Conservation (phyloP, 2,329 filamentous ascomycete species). For the Pseudogymnoascus sp. region DNA sequence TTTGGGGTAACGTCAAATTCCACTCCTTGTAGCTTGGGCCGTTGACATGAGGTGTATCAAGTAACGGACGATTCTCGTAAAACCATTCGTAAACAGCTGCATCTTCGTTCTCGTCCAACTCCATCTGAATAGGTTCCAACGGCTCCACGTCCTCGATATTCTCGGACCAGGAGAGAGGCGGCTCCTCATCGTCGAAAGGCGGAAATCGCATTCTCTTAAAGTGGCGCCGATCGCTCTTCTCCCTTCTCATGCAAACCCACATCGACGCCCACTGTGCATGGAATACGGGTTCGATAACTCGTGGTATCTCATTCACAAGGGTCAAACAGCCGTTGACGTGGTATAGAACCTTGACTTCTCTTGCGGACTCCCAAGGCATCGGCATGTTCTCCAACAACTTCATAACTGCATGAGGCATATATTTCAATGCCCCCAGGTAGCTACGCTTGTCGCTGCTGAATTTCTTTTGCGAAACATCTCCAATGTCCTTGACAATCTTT, state of each 20-base stretch:
- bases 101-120: slow-evolving; percentile 90
- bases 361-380: slow-evolving; percentile 96
- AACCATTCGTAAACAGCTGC: slow-evolving; percentile 92
- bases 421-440: slow-evolving; percentile 94
- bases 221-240: slow-evolving; percentile 90
- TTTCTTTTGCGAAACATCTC: slow-evolving; percentile 98
- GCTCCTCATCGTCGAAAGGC: slow-evolving; percentile 97
- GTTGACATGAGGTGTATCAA: slow-evolving; percentile 90
- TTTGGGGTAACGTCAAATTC: slow-evolving; percentile 89
- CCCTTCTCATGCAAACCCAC: slow-evolving; percentile 97
- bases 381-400: slow-evolving; percentile 99
- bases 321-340: slow-evolving; percentile 97
- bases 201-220: slow-evolving; percentile 99
- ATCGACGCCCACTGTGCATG: slow-evolving; percentile 99
- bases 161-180: slow-evolving; percentile 94
- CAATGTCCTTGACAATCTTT: slow-evolving; percentile 97
- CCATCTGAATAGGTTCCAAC: slow-evolving; percentile 96
- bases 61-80: slow-evolving; percentile 84
- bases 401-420: slow-evolving; percentile 97
- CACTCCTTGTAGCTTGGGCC: slow-evolving; percentile 94
- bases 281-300: slow-evolving; percentile 96
- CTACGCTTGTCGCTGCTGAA: slow-evolving; percentile 98
- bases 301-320: slow-evolving; percentile 89
- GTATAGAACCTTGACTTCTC: slow-evolving; percentile 96
- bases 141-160: slow-evolving; percentile 99